Conservation (phyloP, 2,329 filamentous ascomycete genomes). For the Rhexocercosporidium sp. region DNA sequence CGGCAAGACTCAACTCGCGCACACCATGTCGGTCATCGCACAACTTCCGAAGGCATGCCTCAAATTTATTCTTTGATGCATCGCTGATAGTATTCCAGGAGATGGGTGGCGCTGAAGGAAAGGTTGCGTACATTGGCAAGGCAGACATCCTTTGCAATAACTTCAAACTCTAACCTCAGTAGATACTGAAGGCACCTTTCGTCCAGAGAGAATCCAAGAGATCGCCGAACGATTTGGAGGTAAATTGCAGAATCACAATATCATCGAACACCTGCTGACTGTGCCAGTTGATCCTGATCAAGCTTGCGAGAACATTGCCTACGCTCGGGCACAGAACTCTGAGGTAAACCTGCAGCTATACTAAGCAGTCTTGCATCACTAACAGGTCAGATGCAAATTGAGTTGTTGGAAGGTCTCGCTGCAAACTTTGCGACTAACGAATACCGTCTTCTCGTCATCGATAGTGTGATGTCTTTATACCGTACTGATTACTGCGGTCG, state of each 20-base stretch:
- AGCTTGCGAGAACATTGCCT: conserved; percentile 70
- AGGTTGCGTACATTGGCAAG: conserved; percentile 69
- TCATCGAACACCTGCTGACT: conserved; percentile 20
- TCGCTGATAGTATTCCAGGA: conserved; percentile 45
- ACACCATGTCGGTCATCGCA: conserved; percentile 71
- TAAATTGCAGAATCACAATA: conserved; percentile 20
- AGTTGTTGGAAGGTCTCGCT: conserved; percentile 65
- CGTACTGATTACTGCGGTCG: conserved; percentile 70
- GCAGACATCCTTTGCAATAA: background rate
- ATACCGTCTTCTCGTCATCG: conserved; percentile 70
- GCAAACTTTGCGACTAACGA: conserved; percentile 66
- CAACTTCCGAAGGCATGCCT: conserved; percentile 52
- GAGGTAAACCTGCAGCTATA: conserved; percentile 47
- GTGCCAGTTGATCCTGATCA: conserved; percentile 56
- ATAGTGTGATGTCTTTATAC: conserved; percentile 74
- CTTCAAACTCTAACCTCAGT: conserved; percentile 12
- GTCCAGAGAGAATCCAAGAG: conserved; percentile 69
- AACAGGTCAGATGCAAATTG: conserved; percentile 52
- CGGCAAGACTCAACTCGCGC: conserved; percentile 72
- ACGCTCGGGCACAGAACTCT: conserved; percentile 68
- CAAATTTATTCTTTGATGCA: background rate
- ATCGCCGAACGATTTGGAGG: conserved; percentile 69
- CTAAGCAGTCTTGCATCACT: conserved; percentile 14
- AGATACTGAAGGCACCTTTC: conserved; percentile 68
- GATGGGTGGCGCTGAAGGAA: conserved; percentile 70